Evolutionary conservation across 257 asterid species (phyloP).

Genomic region (Plantago elongata): DNA sequence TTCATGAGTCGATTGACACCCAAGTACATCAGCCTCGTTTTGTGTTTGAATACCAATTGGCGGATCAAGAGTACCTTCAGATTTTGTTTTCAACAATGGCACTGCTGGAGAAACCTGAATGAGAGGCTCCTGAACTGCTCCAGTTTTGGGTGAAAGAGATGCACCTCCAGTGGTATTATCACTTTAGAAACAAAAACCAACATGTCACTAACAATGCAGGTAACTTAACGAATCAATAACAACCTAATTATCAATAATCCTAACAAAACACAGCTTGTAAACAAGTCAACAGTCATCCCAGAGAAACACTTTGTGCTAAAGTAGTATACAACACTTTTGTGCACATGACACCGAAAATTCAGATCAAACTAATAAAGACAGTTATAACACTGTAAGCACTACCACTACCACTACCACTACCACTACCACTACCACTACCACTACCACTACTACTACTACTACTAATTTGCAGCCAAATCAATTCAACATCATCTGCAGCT

Average conservation of each 20-base stretch:
- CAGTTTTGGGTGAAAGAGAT: slow-evolving; percentile 32
- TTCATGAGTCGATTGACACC: slow-evolving; percentile 40
- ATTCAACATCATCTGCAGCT: background rate
- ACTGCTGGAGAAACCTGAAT: slow-evolving; percentile 45
- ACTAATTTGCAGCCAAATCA: background rate
- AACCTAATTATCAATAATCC: background rate
- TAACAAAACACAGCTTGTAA: background rate
- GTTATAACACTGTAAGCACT: too few relatives aligned
- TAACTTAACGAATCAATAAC: background rate
- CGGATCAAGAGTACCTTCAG: slow-evolving; percentile 33
- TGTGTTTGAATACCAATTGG: slow-evolving; percentile 28
- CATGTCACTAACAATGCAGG: slow-evolving; percentile 1
- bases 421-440: too few relatives aligned
- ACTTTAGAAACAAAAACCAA: slow-evolving; percentile 35
- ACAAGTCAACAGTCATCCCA: too few relatives aligned
- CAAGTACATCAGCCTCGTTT: slow-evolving; percentile 36
- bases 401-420: background rate
- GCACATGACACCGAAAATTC: background rate
- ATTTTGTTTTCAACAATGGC: slow-evolving; percentile 23
- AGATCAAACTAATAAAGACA: background rate
- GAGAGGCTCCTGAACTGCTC: slow-evolving; percentile 39
- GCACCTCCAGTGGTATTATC: slow-evolving; percentile 50
- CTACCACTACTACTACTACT: background rate
- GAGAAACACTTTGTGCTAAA: too few relatives aligned
- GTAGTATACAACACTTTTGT: too few relatives aligned